phyloP scores from a whole-genome alignment of 768 basidiomycete genomes.

The Tricholoma matsutake region DNA sequence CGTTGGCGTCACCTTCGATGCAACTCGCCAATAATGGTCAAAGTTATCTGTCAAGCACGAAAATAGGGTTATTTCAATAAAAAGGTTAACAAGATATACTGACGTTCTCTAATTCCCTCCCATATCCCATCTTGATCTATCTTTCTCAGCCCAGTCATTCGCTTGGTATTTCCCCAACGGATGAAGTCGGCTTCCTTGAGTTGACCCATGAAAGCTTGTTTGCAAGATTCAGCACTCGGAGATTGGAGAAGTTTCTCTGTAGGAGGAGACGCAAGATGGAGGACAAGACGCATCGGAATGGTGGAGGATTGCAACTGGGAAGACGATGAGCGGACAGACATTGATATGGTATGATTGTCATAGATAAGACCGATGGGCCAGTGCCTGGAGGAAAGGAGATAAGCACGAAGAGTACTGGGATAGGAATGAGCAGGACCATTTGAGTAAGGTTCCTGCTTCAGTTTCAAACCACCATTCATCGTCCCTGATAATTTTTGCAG shows the following conservation, averaged over 20 bases:
- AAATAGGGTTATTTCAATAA: constrained; percentile 3
- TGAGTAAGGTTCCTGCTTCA: constrained; percentile 74
- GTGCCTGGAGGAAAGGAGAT: constrained; percentile 61
- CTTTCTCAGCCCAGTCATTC: constrained; percentile 87
- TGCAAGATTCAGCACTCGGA: constrained; percentile 81
- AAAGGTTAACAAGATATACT: constrained; percentile 29
- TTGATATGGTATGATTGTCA: constrained; percentile 73
- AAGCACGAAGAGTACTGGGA: constrained; percentile 3
- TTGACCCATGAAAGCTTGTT: constrained; percentile 93
- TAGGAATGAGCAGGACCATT: constrained; percentile 62
- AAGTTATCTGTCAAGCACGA: constrained; percentile 71
- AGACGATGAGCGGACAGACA: constrained; percentile 49
- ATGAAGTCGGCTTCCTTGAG: constrained; percentile 97
- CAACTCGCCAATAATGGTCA: constrained; percentile 92
- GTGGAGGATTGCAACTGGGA: constrained; percentile 38
- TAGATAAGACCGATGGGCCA: constrained; percentile 97
- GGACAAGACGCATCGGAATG: constrained; percentile 69
- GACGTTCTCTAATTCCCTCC: constrained; percentile 95
- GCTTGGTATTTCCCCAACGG: constrained; percentile 93
- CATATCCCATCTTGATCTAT: constrained; percentile 94
- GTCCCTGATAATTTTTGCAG: constrained; percentile 71
- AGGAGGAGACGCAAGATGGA: constrained; percentile 88
- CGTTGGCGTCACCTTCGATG: constrained; percentile 88
- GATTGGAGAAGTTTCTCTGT: constrained; percentile 81
- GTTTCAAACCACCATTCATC: constrained; percentile 99